These are phyloP conservation scores for Neoboletus magnificus DNA, from an alignment of 768 basidiomycete genomes.

Conservation along the genomic window DNA sequence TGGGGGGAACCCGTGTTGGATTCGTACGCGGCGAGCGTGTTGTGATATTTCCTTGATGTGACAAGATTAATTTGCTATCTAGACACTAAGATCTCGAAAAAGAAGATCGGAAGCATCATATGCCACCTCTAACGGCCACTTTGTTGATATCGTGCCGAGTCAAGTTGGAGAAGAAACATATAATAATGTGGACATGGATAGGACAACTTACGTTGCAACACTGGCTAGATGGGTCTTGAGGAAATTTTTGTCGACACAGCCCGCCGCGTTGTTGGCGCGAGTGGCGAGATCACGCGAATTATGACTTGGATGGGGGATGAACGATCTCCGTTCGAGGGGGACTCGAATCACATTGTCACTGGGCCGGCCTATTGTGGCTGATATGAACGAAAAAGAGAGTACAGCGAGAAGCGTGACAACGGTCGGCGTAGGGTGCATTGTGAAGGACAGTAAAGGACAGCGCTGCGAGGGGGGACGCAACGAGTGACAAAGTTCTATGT, in stretches of 20 bases:
- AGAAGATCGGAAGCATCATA: neutral
- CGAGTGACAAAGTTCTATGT: too few relatives aligned
- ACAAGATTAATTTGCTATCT: neutral
- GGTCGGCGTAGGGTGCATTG: constrained; percentile 18
- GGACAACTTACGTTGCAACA: constrained; percentile 19
- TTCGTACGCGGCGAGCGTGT: constrained; percentile 42
- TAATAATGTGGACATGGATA: neutral
- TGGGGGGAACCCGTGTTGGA: constrained; percentile 44
- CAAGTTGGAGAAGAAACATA: neutral
- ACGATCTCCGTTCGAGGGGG: constrained; percentile 22
- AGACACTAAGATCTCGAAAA: neutral
- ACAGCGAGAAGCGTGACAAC: constrained; percentile 11
- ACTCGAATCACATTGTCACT: constrained; percentile 13
- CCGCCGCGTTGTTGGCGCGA: neutral
- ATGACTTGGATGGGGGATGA: constrained; percentile 1
- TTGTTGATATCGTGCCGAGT: neutral
- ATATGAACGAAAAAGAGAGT: constrained; percentile 17
- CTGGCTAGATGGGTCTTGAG: constrained; percentile 15
- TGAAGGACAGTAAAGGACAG: constrained; percentile 1
- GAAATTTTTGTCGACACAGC: constrained; percentile 4
- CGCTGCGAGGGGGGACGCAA: neutral
- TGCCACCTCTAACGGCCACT: neutral
- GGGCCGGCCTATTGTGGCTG: neutral
- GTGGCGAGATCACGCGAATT: neutral
- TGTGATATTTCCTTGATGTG: constrained; percentile 39